phyloP scores from a whole-genome alignment of 768 basidiomycete species.

The Gloeopeniophorella convolvens region DNA sequence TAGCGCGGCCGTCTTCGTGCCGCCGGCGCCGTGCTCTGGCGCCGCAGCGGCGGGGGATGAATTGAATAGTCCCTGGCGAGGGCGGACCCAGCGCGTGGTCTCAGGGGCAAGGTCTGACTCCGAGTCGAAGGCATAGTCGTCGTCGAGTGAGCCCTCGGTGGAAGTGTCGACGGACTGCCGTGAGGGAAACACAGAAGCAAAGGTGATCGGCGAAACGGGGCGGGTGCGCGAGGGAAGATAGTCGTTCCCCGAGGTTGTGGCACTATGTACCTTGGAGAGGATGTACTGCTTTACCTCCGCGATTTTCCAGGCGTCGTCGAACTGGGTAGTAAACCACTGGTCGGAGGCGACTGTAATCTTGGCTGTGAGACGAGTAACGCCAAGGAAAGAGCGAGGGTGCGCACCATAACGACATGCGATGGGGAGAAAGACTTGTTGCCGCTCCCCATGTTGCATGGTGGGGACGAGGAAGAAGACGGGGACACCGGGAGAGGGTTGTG shows the following conservation, averaged over 20 bases:
- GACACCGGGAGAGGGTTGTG: too few species aligned
- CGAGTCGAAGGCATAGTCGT: slow-evolving; percentile 26
- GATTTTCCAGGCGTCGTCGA: slow-evolving; percentile 55
- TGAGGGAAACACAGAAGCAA: slow-evolving; percentile 45
- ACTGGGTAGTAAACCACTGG: slow-evolving; percentile 71
- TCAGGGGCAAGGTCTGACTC: slow-evolving; percentile 19
- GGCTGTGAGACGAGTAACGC: not conserved
- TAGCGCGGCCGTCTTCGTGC: not conserved
- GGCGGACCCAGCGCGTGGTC: slow-evolving; percentile 7
- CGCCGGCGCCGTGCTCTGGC: not conserved
- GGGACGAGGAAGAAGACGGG: too few species aligned
- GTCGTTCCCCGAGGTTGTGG: slow-evolving; percentile 17
- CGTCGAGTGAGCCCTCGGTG: slow-evolving; percentile 29
- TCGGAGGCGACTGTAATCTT: slow-evolving; percentile 49
- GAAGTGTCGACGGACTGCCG: slow-evolving; percentile 16
- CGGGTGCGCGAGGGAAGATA: slow-evolving; percentile 29
- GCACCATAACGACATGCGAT: slow-evolving; percentile 53
- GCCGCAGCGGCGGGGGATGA: not conserved
- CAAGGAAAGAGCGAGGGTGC: slow-evolving; percentile 18
- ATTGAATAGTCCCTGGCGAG: not conserved
- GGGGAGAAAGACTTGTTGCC: slow-evolving; percentile 27
- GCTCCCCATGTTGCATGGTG: slow-evolving; percentile 2
- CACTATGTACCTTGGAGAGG: slow-evolving; percentile 47
- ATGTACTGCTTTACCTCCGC: slow-evolving; percentile 58
- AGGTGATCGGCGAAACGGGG: slow-evolving; percentile 63